Conservation (phyloP, 805 yeast species). For the Hanseniaspora taiwanica region DNA sequence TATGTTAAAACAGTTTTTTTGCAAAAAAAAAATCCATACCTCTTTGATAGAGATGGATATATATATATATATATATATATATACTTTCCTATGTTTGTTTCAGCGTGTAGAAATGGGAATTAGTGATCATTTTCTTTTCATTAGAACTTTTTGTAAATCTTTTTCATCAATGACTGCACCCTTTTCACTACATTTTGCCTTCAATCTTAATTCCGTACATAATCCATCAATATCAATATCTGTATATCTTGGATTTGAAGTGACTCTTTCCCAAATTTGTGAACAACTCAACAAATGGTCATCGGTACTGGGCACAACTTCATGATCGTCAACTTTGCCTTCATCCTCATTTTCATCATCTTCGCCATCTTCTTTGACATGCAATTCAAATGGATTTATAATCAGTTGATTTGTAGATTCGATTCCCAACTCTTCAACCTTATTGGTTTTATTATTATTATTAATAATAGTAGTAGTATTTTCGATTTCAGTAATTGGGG, state of each 20-base stretch:
- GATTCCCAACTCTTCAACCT: too few relatives aligned
- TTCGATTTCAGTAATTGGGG: background rate
- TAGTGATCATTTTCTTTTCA: too few relatives aligned
- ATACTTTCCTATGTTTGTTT: too few relatives aligned
- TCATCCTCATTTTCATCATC: conserved; percentile 17
- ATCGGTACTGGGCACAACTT: conserved; percentile 60
- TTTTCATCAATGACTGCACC: conserved; percentile 79
- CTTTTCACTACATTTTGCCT: conserved; percentile 88
- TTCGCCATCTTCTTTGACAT: conserved; percentile 1
- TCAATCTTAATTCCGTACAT: conserved; percentile 75
- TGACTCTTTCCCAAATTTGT: conserved; percentile 92
- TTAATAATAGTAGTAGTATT: background rate
- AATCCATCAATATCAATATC: conserved; percentile 91
- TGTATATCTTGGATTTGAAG: conserved; percentile 85
- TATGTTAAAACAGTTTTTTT: background rate
- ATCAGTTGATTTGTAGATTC: too few relatives aligned
- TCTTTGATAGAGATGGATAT: background rate
- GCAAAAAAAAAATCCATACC: background rate
- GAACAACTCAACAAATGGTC: conserved; percentile 57
- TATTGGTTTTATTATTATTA: conserved; percentile 1
- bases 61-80: too few relatives aligned
- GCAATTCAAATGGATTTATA: background rate
- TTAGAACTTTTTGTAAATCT: too few relatives aligned
- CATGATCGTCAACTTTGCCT: conserved; percentile 16
- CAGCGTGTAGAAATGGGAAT: too few relatives aligned